Percentiles rank a stretch among this genome's conserved stretches.
Evolutionary conservation across 306 rosid genomes (phyloP).

Genomic region (Urtica urens): DNA sequence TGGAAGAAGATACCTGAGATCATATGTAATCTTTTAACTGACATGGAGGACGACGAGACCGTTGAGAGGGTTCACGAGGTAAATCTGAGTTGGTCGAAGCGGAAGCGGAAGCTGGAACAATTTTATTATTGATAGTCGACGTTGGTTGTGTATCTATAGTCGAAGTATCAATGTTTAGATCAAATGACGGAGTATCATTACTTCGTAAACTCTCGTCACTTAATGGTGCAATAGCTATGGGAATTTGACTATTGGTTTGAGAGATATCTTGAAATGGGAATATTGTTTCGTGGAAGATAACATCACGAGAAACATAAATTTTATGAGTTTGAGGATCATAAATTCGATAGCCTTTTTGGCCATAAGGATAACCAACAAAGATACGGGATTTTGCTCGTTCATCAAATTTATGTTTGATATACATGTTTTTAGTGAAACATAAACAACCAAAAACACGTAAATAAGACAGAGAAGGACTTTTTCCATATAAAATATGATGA

Average conservation of each 20-base stretch:
- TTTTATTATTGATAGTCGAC: not conserved
- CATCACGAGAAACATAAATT: no score
- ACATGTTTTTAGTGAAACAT: no score
- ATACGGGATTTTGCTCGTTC: no score
- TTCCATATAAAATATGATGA: no score
- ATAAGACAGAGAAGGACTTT: no score
- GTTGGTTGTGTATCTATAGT: not conserved
- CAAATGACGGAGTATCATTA: not conserved
- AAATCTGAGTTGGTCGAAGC: not conserved
- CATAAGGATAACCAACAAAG: no score
- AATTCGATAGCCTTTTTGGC: no score
- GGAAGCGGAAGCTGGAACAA: not conserved
- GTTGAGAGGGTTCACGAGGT: not conserved
- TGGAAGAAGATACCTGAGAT: not conserved
- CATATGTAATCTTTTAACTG: not conserved
- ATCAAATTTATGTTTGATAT: no score
- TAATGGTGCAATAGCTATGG: not conserved
- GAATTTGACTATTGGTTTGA: not conserved
- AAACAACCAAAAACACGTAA: no score
- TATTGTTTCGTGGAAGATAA: not conserved
- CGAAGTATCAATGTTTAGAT: no score
- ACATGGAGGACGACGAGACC: not conserved
- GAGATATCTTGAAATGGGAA: not conserved
- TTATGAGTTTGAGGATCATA: no score
- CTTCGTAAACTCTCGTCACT: not conserved